Evolutionary conservation across 2,329 filamentous ascomycete species (phyloP).

Genomic region (Teratosphaeria nubilosa): DNA sequence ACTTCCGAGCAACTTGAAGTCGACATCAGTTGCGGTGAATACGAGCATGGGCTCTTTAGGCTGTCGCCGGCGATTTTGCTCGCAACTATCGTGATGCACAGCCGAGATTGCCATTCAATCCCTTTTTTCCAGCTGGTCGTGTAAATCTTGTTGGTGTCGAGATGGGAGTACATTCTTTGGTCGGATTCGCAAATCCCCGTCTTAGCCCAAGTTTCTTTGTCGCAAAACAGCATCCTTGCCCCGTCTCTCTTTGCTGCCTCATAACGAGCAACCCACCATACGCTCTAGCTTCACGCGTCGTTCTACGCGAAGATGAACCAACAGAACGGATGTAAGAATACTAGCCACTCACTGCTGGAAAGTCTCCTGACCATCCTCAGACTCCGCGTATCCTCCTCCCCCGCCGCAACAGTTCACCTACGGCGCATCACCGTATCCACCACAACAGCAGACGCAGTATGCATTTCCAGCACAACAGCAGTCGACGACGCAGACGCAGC

Average conservation of each 20-base stretch:
- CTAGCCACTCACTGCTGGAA: background rate
- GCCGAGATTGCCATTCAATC: too few species aligned
- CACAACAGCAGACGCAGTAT: background rate
- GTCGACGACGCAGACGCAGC: background rate
- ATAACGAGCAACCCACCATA: constrained; percentile 1
- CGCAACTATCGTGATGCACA: too few species aligned
- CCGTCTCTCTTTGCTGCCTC: background rate
- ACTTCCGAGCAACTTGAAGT: too few species aligned
- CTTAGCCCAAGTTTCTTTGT: background rate
- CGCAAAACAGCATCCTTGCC: background rate
- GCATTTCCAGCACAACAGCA: background rate
- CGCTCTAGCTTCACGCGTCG: background rate
- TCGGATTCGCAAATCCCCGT: too few species aligned
- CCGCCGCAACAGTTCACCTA: constrained; percentile 1
- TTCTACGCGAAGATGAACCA: background rate
- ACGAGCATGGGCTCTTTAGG: too few species aligned
- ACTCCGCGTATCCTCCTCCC: constrained; percentile 2
- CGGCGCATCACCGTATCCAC: constrained; percentile 1
- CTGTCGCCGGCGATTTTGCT: too few species aligned
- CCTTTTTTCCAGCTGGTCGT: too few species aligned
- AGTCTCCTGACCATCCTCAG: background rate
- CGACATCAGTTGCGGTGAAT: too few species aligned
- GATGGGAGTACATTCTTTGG: background rate
- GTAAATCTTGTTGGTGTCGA: too few species aligned
- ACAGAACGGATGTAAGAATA: background rate